Evolutionary conservation across 192 early-diverging fungal species (phyloP).

Genomic region (Dimargaris verticillata): DNA sequence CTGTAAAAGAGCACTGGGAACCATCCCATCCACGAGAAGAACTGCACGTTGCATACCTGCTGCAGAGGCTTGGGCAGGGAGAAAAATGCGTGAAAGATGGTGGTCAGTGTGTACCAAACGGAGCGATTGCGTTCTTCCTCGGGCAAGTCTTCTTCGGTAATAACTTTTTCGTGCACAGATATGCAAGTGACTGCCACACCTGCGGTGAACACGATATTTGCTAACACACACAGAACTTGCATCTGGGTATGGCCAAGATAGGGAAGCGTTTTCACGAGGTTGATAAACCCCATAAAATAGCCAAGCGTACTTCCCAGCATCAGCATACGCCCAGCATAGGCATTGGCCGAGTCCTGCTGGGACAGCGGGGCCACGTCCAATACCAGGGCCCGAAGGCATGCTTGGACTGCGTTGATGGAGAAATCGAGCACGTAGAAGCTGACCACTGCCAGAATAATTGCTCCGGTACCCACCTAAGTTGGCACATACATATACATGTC

Average conservation of each 20-base stretch:
- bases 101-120: background rate
- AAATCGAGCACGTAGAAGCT: constrained; percentile 89
- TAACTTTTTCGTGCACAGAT: constrained; percentile 31
- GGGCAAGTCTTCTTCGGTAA: background rate
- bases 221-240: constrained; percentile 61
- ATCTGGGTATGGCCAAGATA: constrained; percentile 58
- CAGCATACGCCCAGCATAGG: constrained; percentile 76
- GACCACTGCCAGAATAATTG: constrained; percentile 54
- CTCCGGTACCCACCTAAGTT: background rate
- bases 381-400: constrained; percentile 65
- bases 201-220: constrained; percentile 38
- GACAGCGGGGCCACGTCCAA: constrained; percentile 63
- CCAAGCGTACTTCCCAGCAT: constrained; percentile 69
- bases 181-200: constrained; percentile 52
- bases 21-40: constrained; percentile 93
- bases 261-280: constrained; percentile 49
- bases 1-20: constrained; percentile 93
- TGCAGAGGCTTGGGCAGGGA: constrained; percentile 53
- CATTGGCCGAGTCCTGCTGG: constrained; percentile 68
- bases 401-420: constrained; percentile 78
- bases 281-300: constrained; percentile 71
- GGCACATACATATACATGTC: too few relatives aligned
- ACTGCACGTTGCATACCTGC: constrained; percentile 70
- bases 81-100: constrained; percentile 24
- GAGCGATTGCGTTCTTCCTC: background rate